Percentiles rank a stretch among this genome's conserved stretches.
Evolutionary conservation across 2,329 filamentous ascomycete genomes (phyloP).

Genomic region (Geosmithia flava): DNA sequence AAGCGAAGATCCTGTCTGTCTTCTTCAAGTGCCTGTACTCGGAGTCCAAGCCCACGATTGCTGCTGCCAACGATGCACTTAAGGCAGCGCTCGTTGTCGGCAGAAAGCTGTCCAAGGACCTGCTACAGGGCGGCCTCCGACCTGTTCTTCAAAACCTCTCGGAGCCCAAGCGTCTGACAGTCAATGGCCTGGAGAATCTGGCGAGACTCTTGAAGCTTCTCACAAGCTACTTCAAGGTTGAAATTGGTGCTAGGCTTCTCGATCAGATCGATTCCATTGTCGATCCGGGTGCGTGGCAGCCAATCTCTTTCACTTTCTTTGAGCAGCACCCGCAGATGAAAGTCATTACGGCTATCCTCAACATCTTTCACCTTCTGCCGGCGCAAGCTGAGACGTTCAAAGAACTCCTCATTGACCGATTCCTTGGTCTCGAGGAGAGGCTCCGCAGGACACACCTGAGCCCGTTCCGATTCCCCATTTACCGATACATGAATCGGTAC

Average conservation of each 20-base stretch:
- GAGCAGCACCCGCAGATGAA: constrained; percentile 91
- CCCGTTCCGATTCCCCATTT: constrained; percentile 80
- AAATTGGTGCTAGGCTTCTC: constrained; percentile 85
- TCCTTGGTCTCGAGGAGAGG: constrained; percentile 78
- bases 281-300: constrained; percentile 67
- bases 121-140: constrained; percentile 84
- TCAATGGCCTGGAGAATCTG: constrained; percentile 81
- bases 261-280: constrained; percentile 90
- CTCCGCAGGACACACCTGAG: constrained; percentile 80
- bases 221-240: constrained; percentile 98
- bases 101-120: constrained; percentile 85
- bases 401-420: constrained; percentile 75
- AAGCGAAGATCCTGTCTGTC: constrained; percentile 71
- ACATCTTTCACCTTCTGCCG: constrained; percentile 94
- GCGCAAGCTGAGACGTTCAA: constrained; percentile 85
- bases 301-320: constrained; percentile 87
- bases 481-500: constrained; percentile 89
- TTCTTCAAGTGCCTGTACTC: constrained; percentile 98
- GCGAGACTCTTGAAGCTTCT: constrained; percentile 80
- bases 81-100: constrained; percentile 80
- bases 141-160: constrained; percentile 96
- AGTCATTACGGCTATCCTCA: constrained; percentile 86
- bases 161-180: constrained; percentile 79
- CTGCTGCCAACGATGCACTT: constrained; percentile 83
- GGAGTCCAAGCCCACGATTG: constrained; percentile 82